Base-by-base conservation (phyloP, 1,284 basidiomycete genomes). In the Mycosarcoma mackinlayi region DNA sequence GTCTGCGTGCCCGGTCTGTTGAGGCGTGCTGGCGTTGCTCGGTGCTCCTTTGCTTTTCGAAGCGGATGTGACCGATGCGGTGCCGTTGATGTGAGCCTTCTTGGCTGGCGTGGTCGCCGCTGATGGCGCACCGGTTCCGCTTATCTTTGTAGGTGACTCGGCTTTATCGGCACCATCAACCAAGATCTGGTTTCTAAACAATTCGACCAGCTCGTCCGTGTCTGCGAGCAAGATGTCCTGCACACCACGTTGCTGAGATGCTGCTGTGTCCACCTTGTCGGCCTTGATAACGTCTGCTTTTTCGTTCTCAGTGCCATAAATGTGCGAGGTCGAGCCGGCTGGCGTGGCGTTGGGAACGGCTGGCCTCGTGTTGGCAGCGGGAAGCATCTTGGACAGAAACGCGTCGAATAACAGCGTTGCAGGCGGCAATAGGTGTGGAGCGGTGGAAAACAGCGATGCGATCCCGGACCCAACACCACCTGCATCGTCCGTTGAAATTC, bases 371-470 rank as follows among this genome's bases (percentile, higher is more conserved):
- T 16, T 48, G 8, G 57, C 64, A 18, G 64, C 50, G 11, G 85
- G 86, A 65, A 94, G 84, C 77, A 92, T 88, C 45, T 87, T 85
- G 41, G 86, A 85, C 76, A 94, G 87, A 73, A 94, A 85, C 16
- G 89, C 84, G 31, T 91, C 89, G 80, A 92, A 94, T 38, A 95
- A 83, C 46, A 86, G 85, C 46, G 89, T 87, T 55, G 94, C 84
- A 5, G 92, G 88, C 14, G 93, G 92, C 75, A 92, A 86, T 45
- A 92, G 86, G 84, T 94, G 91, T 27, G 90, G 88, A 5, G 93
- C 90, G 3, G 87, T 87, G 64, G 90, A 88, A 77, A 93, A 91
- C 40, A 90, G 84, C 55, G 84, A 84, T 10, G 79, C 74, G 86
- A 68, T 58, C 3, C 60, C 70, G 9, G 70, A 51, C 2, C 59